phyloP scores from a whole-genome alignment of 2,329 filamentous ascomycete genomes.

The Ceratocystis diversiconidia region DNA sequence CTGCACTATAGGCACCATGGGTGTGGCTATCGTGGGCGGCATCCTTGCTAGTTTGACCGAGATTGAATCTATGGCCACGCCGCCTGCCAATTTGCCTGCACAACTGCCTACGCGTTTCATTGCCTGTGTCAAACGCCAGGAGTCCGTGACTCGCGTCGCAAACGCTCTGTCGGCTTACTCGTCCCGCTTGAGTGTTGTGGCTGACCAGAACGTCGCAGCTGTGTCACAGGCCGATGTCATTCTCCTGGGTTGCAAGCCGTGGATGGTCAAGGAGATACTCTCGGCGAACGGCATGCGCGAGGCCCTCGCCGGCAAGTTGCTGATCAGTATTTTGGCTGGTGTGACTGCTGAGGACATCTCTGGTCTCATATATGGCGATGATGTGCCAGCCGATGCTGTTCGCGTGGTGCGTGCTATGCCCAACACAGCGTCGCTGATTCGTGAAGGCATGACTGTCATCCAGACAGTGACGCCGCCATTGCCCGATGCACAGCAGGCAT shows the following conservation, averaged over 20 bases:
- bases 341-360: constrained; percentile 57
- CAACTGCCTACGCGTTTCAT: constrained; percentile 62
- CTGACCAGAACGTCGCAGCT: constrained; percentile 57
- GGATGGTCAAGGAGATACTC: constrained; percentile 56
- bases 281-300: constrained; percentile 51
- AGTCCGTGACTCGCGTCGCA: constrained; percentile 55
- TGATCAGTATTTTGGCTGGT: constrained; percentile 71
- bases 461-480: constrained; percentile 47
- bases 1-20: constrained; percentile 54
- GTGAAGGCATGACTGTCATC: constrained; percentile 74
- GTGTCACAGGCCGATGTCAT: constrained; percentile 57
- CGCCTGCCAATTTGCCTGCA: constrained; percentile 31
- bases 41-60: constrained; percentile 56
- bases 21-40: constrained; percentile 68
- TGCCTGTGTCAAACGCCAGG: constrained; percentile 60
- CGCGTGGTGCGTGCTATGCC: constrained; percentile 68
- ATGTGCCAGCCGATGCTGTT: constrained; percentile 34
- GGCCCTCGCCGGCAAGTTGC: constrained; percentile 62
- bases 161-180: constrained; percentile 50
- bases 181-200: constrained; percentile 48
- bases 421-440: constrained; percentile 65
- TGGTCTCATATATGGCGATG: constrained; percentile 42
- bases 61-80: constrained; percentile 34
- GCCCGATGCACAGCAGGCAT: constrained; percentile 34
- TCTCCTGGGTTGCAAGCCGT: constrained; percentile 68